A percentile compares a stretch with the other conserved stretches of the same genome.
Conservation (phyloP, 169 alveolate genomes). For the Sarcocystis neurona region DNA sequence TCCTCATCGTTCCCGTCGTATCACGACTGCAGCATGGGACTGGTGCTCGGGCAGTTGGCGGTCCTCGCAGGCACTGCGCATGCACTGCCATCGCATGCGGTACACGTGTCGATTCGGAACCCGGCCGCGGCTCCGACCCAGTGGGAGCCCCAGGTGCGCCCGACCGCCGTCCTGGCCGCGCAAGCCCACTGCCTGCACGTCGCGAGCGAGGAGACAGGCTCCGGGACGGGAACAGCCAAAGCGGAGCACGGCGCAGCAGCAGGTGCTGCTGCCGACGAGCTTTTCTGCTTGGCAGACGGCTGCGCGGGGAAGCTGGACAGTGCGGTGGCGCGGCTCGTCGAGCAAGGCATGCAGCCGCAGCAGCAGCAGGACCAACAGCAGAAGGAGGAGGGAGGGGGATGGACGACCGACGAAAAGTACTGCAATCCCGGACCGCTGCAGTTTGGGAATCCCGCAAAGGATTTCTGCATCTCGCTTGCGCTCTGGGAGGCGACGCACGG, state of each 20-base stretch:
- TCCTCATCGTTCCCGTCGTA: conserved; percentile 20
- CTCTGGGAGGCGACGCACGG: conserved; percentile 15
- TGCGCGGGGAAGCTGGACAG: background rate
- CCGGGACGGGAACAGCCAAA: background rate
- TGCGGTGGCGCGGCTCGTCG: background rate
- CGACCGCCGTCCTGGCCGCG: background rate
- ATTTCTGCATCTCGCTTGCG: background rate
- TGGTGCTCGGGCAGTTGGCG: conserved; percentile 12
- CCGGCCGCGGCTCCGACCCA: background rate
- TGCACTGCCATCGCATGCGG: conserved; percentile 20
- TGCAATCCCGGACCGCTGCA: conserved; percentile 41
- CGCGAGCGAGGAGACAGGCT: background rate
- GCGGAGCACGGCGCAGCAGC: background rate
- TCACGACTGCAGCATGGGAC: conserved; percentile 47
- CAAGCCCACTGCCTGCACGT: background rate
- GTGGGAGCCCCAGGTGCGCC: conserved; percentile 1
- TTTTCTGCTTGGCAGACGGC: background rate
- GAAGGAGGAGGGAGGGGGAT: background rate
- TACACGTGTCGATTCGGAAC: conserved; percentile 3
- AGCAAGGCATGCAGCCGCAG: conserved; percentile 26
- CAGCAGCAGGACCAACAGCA: too few species aligned
- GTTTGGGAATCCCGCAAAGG: background rate
- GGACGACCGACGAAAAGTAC: conserved; percentile 20
- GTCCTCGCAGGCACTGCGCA: background rate
- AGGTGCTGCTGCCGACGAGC: background rate